These are phyloP conservation scores for Elasticomyces elasticus DNA, from an alignment of 495 filamentous ascomycete species.

Conservation along the genomic window DNA sequence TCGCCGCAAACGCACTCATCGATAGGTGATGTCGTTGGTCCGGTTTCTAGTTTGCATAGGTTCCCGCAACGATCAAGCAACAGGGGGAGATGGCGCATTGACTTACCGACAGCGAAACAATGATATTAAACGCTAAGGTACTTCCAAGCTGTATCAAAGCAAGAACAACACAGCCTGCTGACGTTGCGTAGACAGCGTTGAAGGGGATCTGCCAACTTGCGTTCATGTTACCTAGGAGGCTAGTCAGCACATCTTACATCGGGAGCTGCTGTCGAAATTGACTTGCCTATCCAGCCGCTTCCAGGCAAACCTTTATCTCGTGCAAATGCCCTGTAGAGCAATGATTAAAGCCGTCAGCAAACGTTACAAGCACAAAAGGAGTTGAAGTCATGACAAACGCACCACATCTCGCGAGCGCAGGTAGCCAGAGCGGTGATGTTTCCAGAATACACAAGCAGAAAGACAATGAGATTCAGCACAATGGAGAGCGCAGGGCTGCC, in stretches of 20 bases:
- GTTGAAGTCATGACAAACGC: no score
- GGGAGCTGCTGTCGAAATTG: no score
- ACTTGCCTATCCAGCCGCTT: constrained; percentile 36
- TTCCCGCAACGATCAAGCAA: no score
- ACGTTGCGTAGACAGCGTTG: constrained; percentile 27
- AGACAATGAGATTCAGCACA: constrained; percentile 23
- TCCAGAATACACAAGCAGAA: constrained; percentile 23
- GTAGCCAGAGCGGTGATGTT: constrained; percentile 30
- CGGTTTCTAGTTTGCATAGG: no score
- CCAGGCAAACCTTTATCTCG: constrained; percentile 36
- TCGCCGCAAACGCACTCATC: no score
- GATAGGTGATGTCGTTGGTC: no score
- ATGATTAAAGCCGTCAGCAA: neutral
- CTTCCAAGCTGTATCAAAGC: constrained; percentile 29
- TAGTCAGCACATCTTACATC: no score
- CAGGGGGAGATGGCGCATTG: no score
- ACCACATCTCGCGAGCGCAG: constrained; percentile 30
- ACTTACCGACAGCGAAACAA: neutral
- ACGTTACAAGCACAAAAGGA: neutral
- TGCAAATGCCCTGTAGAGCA: constrained; percentile 28
- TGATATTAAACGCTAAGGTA: constrained; percentile 23
- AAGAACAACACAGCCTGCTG: constrained; percentile 16
- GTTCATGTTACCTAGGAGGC: neutral
- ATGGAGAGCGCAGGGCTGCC: constrained; percentile 21
- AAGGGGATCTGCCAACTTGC: constrained; percentile 26